Evolutionary conservation across 139 green algal species (phyloP).

Genomic region (Pseudopediastrum boryanum): DNA sequence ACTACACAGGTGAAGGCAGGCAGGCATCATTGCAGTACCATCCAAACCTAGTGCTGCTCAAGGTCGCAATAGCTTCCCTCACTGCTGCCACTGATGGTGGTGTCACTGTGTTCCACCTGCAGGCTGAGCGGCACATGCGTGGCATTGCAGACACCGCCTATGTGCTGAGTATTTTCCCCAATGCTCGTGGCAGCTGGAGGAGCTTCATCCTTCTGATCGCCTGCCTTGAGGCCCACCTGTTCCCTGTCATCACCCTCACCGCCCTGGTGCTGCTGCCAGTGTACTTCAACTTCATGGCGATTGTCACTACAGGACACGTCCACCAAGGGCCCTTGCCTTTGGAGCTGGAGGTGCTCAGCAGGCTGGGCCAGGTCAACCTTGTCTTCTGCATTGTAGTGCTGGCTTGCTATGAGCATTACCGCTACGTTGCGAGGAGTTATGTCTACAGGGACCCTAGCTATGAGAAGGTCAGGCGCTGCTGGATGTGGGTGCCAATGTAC

Average conservation of each 20-base stretch:
- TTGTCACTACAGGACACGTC: conserved; percentile 4
- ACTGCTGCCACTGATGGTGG: too few species aligned
- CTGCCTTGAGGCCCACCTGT: conserved; percentile 42
- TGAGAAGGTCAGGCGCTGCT: conserved; percentile 29
- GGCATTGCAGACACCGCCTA: conserved; percentile 50
- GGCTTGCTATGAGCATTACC: conserved; percentile 33
- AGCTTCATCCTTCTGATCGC: conserved; percentile 20
- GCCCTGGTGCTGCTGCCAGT: conserved; percentile 37
- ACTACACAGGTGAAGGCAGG: too few species aligned
- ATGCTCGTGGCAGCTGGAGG: neutral
- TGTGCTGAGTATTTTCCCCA: conserved; percentile 25
- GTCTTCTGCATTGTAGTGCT: conserved; percentile 35
- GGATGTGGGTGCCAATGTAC: conserved; percentile 22
- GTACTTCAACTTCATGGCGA: conserved; percentile 41
- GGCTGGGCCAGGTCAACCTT: conserved; percentile 42
- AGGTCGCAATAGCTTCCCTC: too few species aligned
- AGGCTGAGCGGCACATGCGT: conserved; percentile 52
- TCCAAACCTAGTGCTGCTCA: too few species aligned
- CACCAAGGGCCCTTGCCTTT: conserved; percentile 17
- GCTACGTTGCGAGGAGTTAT: conserved; percentile 7
- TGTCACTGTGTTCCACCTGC: too few species aligned
- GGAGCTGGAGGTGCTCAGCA: conserved; percentile 12
- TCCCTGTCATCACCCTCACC: conserved; percentile 43
- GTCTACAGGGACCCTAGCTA: conserved; percentile 25
- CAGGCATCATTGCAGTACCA: too few species aligned